Evolutionary conservation across 2,329 filamentous ascomycete genomes (phyloP).

Genomic region (Chalara sp.): DNA sequence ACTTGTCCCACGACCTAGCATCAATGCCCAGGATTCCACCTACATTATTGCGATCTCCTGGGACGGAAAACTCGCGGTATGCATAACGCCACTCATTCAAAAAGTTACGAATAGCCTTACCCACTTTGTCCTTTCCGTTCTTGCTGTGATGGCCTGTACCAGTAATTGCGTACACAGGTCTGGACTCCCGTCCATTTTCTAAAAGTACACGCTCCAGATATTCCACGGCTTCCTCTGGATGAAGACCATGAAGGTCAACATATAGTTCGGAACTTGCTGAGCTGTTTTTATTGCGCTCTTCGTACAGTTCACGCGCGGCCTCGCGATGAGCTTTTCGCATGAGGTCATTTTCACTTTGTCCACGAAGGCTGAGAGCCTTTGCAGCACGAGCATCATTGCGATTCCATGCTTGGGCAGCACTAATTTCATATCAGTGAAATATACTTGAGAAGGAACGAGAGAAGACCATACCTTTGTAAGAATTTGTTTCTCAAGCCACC

Average conservation of each 20-base stretch:
- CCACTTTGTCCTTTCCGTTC: slow-evolving; percentile 97
- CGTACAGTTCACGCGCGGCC: slow-evolving; percentile 85
- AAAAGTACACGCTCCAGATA: slow-evolving; percentile 85
- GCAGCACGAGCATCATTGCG: slow-evolving; percentile 93
- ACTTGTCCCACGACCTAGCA: slow-evolving; percentile 60
- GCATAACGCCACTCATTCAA: slow-evolving; percentile 94
- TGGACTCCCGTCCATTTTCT: slow-evolving; percentile 66
- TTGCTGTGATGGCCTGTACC: slow-evolving; percentile 97
- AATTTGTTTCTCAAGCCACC: slow-evolving; percentile 96
- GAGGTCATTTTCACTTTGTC: slow-evolving; percentile 92
- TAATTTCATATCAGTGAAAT: slow-evolving; percentile 30
- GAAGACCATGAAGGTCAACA: slow-evolving; percentile 95
- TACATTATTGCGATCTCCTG: slow-evolving; percentile 78
- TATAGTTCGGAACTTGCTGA: slow-evolving; percentile 65
- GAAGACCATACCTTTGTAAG: slow-evolving; percentile 66
- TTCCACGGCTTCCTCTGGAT: slow-evolving; percentile 92
- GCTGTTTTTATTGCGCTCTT: slow-evolving; percentile 77
- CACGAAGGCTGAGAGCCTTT: slow-evolving; percentile 87
- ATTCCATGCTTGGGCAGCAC: slow-evolving; percentile 97
- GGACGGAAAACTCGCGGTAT: slow-evolving; percentile 92
- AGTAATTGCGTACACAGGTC: slow-evolving; percentile 89
- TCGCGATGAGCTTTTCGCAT: slow-evolving; percentile 97
- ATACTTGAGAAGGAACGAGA: not conserved
- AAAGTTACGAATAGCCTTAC: slow-evolving; percentile 85
- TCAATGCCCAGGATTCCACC: slow-evolving; percentile 71